Percentiles rank a stretch among this genome's conserved stretches.
Conservation (phyloP, 2,329 filamentous ascomycete species). For the Ascochyta clinopodiicola region DNA sequence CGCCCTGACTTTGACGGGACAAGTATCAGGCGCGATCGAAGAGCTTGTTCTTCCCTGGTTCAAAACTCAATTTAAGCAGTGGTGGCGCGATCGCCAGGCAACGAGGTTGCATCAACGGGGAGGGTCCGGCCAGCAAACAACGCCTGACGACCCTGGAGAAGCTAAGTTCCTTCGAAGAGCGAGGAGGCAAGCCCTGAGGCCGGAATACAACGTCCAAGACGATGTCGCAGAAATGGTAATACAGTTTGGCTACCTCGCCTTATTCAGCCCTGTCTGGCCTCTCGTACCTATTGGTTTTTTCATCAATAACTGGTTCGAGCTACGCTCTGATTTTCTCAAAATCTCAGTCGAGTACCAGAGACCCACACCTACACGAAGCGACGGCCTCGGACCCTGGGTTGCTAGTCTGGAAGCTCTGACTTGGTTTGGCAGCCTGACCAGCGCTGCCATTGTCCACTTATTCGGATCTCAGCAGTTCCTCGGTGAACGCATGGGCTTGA, state of each 20-base stretch:
- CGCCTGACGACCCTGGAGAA: conserved; percentile 37
- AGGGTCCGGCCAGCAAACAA: neutral
- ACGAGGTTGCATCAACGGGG: conserved; percentile 5
- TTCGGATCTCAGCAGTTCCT: conserved; percentile 33
- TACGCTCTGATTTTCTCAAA: conserved; percentile 45
- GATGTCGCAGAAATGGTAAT: conserved; percentile 46
- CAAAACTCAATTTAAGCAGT: conserved; percentile 35
- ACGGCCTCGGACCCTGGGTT: conserved; percentile 45
- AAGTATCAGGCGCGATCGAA: conserved; percentile 38
- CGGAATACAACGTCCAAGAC: conserved; percentile 45
- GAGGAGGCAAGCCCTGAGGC: conserved; percentile 37
- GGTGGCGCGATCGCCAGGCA: conserved; percentile 39
- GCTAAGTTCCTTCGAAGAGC: conserved; percentile 38
- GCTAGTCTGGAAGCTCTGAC: conserved; percentile 40
- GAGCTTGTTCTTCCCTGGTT: conserved; percentile 41
- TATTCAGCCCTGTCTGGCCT: conserved; percentile 46
- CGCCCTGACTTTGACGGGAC: conserved; percentile 42
- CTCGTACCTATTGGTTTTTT: conserved; percentile 45
- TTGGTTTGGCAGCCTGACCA: conserved; percentile 43
- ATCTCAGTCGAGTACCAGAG: conserved; percentile 43
- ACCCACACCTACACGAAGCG: conserved; percentile 35
- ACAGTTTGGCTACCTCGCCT: conserved; percentile 44
- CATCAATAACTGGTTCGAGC: conserved; percentile 47
- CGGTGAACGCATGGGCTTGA: conserved; percentile 21
- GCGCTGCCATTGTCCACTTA: conserved; percentile 43